A percentile compares a stretch with the other conserved stretches of the same genome.
phyloP scores from a whole-genome alignment of 2,329 filamentous ascomycete genomes.

The Orbilia quercus region DNA sequence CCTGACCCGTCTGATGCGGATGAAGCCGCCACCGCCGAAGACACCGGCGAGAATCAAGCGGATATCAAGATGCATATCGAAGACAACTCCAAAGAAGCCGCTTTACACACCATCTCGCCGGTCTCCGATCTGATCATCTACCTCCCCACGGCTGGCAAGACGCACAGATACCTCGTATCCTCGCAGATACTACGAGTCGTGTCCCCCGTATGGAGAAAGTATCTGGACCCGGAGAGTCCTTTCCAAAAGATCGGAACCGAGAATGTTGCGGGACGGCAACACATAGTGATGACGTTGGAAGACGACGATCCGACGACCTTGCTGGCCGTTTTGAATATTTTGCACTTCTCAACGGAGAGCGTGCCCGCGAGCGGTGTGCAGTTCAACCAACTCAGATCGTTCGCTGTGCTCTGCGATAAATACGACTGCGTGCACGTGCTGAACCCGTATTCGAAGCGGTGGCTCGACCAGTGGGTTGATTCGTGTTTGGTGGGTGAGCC shows the following conservation, averaged over 20 bases:
- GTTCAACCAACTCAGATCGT: constrained; percentile 35
- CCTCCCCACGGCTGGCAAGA: constrained; percentile 2
- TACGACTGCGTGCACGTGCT: constrained; percentile 52
- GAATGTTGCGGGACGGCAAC: constrained; percentile 8
- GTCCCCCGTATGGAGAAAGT: constrained; percentile 40
- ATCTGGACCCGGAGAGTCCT: constrained; percentile 31
- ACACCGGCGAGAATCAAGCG: too few relatives aligned
- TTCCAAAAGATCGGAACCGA: constrained; percentile 19
- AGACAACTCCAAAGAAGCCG: background rate
- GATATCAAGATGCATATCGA: constrained; percentile 1
- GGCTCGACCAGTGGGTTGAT: constrained; percentile 40
- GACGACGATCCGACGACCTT: constrained; percentile 49
- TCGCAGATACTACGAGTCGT: constrained; percentile 49
- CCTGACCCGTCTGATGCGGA: background rate
- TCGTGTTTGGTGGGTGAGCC: constrained; percentile 32
- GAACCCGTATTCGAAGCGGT: constrained; percentile 31
- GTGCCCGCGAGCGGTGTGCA: constrained; percentile 10
- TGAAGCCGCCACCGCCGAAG: constrained; percentile 3
- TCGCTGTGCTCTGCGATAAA: constrained; percentile 54
- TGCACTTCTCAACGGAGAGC: constrained; percentile 32
- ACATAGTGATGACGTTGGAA: constrained; percentile 33
- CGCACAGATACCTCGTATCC: constrained; percentile 43
- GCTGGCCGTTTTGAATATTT: constrained; percentile 28
- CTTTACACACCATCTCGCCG: constrained; percentile 33
- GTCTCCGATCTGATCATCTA: constrained; percentile 44